Conservation (phyloP, 2,329 filamentous ascomycete species). For the Aspergillus udagawae region DNA sequence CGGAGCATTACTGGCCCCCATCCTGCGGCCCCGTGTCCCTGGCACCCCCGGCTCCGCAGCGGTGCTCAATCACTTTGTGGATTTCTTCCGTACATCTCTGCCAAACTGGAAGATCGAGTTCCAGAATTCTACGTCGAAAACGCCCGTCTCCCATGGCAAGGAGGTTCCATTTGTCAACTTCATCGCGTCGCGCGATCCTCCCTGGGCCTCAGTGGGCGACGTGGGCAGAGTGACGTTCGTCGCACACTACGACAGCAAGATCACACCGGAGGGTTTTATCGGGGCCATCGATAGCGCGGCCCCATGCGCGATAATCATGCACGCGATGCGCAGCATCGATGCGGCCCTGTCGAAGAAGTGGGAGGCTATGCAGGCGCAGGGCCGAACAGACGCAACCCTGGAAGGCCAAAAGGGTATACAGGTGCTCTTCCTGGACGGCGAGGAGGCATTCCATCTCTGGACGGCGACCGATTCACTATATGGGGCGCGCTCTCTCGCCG, state of each 20-base stretch:
- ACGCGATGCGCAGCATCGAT: conserved; percentile 77
- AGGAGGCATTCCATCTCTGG: conserved; percentile 87
- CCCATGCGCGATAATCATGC: conserved; percentile 90
- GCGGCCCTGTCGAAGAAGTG: conserved; percentile 76
- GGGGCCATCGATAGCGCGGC: conserved; percentile 92
- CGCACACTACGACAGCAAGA: conserved; percentile 89
- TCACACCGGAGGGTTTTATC: conserved; percentile 77
- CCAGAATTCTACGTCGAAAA: conserved; percentile 86
- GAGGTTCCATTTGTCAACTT: conserved; percentile 82
- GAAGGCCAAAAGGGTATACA: conserved; percentile 81
- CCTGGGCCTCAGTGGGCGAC: conserved; percentile 70
- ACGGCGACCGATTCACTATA: conserved; percentile 79
- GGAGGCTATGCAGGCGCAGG: conserved; percentile 63
- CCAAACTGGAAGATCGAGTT: conserved; percentile 76
- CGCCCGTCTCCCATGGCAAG: conserved; percentile 66
- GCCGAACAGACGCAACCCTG: conserved; percentile 48
- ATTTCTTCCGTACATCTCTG: conserved; percentile 72
- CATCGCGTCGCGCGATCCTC: conserved; percentile 82
- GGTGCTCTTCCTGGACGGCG: conserved; percentile 85
- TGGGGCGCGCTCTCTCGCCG: conserved; percentile 76
- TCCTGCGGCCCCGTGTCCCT: conserved; percentile 82
- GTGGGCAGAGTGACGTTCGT: conserved; percentile 79
- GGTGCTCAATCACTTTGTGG: conserved; percentile 75
- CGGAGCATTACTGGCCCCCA: conserved; percentile 75
- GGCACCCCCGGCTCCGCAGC: conserved; percentile 71